Evolutionary conservation across 768 basidiomycete species (phyloP), one percentile per base, ranked within the genome.

Genomic region (Trametes cinnabarina): DNA sequence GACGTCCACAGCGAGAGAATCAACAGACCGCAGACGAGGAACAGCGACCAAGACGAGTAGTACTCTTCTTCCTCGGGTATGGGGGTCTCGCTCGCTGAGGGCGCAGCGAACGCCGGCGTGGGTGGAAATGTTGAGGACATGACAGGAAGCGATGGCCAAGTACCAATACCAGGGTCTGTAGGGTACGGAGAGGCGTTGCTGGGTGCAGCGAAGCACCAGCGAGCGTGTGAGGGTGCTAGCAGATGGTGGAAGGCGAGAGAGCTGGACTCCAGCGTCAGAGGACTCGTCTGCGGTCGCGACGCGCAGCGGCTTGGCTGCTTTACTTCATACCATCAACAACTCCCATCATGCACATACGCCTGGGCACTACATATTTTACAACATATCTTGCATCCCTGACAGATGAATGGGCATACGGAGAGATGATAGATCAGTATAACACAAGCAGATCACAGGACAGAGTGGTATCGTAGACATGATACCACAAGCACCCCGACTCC

Each of bases 1-100:
- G 92, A 94, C 20, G 94, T 97, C 83, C 88, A 92, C 57, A 99
- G 83, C 8, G 96, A 97, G 62, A 97, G 78, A 53, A 98, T 90
- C 60, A 99, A 88, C 32, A 99, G 86, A 61, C 92, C 73, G 77
- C 92, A 92, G 65, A 94, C 92, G 51, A 94, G 87, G 72, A 94
- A 92, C 20, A 94, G 83, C n/a, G 91, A 92, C 90, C 92, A 92
- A 30, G 92, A 93, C 14, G 90, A 92, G 72, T 93, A 94, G 70
- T 86, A 90, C 69, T 94, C 92, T 71, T 93, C 92, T 47, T 91
- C 90, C 69, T 92, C 88, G 6, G 68, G 65, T 23, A 67, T 63
- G 41, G 70, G 62, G n/a, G 62, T 61, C 15, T 57, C 47, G 5
- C 60, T 30, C 35, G 65, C 55, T 37, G 59, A 50, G 10, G 66